Base-by-base conservation (phyloP, 2,329 filamentous ascomycete genomes). In the Hymenoscyphus albidus region DNA sequence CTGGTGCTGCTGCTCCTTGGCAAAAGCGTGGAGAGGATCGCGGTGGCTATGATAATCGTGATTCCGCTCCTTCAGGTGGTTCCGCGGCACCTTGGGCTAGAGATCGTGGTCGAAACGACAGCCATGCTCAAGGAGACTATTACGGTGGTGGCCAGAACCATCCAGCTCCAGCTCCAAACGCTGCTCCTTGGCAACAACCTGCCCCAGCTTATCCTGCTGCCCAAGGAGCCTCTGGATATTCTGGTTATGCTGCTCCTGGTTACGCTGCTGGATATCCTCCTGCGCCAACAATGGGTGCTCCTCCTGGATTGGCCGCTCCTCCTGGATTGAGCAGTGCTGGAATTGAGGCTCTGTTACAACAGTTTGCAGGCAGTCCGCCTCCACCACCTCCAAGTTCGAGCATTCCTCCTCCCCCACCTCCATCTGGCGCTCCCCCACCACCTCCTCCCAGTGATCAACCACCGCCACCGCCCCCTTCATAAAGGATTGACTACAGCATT, bases 1-100 rank as follows among this genome's bases (percentile, higher is more conserved):
- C 90, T 38, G 92, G 91, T 64, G 92, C 89, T 65, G 85, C 91
- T 75, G 93, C 93, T 70, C 93, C 93, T 7, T 97, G 93, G 86
- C 69, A 80, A 79, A 76, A 82, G 83, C 64, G 76, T 39, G 78
- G 78, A 61, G 77, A 78, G 55, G 76, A 77, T 38, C 76, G 78
- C 66, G 76, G 77, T 60, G 78, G 78, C 58, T 78, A 78, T 64
- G 76, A 76, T 59, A 70, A 69, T 48, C 73, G 74, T 59, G 74
- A 75, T 63, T 59, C 68, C 22, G 70, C 67, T 56, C 69, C 74
- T 51, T 64, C 78, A 60, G 77, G 80, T 56, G 80, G 80, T 39
- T 62, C 60, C 59, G 77, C 83, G 57, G 84, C 85, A 66, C 85
- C 86, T n/a, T 88, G 85, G 85, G 81, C 82, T 56, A 81, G 84